Evolutionary conservation across 768 basidiomycete species (phyloP).

Genomic region (Daedaleopsis sinensis): DNA sequence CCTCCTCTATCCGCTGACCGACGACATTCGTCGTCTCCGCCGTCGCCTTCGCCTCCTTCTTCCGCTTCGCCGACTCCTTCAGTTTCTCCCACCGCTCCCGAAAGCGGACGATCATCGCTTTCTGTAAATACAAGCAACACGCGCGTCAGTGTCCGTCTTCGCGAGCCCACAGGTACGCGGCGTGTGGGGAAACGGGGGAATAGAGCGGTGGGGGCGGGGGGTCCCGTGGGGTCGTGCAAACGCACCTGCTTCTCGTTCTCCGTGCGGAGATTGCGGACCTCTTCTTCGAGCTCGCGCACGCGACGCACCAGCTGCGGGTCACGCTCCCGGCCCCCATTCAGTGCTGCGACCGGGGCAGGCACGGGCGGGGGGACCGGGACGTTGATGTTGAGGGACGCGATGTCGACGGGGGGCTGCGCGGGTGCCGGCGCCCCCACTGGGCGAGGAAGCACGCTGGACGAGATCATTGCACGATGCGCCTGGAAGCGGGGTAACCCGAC

Average conservation of each 20-base stretch:
- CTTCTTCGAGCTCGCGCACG: slow-evolving; percentile 81
- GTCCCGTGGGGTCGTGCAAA: slow-evolving; percentile 6
- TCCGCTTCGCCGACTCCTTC: slow-evolving; percentile 85
- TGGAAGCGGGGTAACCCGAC: slow-evolving; percentile 29
- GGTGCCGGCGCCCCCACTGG: slow-evolving; percentile 11
- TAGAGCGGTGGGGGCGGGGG: not conserved
- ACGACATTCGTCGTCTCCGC: slow-evolving; percentile 50
- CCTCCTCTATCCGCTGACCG: slow-evolving; percentile 70
- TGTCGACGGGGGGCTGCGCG: slow-evolving; percentile 47
- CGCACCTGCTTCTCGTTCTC: slow-evolving; percentile 87
- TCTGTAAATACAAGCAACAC: slow-evolving; percentile 47
- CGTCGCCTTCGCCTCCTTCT: slow-evolving; percentile 73
- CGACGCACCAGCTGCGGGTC: slow-evolving; percentile 52
- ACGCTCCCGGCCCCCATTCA: slow-evolving; percentile 54
- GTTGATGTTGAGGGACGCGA: slow-evolving; percentile 60
- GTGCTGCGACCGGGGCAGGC: slow-evolving; percentile 50
- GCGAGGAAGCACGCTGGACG: slow-evolving; percentile 60
- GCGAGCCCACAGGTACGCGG: not conserved
- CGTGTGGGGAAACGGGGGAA: not conserved
- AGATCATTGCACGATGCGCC: slow-evolving; percentile 82
- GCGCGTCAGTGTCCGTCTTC: slow-evolving; percentile 7
- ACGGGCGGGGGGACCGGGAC: slow-evolving; percentile 48
- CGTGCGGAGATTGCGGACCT: slow-evolving; percentile 57
- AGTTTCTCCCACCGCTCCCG: slow-evolving; percentile 89
- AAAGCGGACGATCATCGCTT: slow-evolving; percentile 81